Conservation (phyloP, 176 grass and related monocot genomes). For the Lolium multiflorum region DNA sequence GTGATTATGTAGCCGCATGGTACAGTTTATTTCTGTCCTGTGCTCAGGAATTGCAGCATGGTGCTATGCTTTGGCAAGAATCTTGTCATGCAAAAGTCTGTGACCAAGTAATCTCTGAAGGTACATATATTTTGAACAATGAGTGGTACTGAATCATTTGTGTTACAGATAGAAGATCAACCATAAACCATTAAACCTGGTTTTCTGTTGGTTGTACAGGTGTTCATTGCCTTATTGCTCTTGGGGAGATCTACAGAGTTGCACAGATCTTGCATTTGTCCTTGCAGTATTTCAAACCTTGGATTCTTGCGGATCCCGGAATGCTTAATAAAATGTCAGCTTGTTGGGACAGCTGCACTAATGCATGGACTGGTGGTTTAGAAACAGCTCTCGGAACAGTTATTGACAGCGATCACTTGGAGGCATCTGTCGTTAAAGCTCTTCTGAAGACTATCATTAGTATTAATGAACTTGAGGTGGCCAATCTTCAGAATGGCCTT, state of each 20-base stretch:
- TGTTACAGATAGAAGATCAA: conserved; percentile 16
- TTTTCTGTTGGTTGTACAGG: conserved; percentile 40
- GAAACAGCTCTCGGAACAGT: conserved; percentile 49
- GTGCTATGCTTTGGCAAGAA: conserved; percentile 57
- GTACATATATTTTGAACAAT: conserved; percentile 32
- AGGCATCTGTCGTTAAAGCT: conserved; percentile 48
- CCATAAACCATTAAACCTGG: conserved; percentile 37
- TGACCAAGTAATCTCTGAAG: conserved; percentile 51
- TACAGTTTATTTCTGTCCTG: conserved; percentile 54
- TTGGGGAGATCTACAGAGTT: conserved; percentile 69
- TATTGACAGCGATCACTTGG: neutral
- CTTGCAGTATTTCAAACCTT: conserved; percentile 60
- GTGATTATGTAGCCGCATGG: conserved; percentile 59
- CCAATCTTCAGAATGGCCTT: conserved; percentile 20
- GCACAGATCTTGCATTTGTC: conserved; percentile 53
- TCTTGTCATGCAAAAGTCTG: conserved; percentile 41
- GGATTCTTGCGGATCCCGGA: conserved; percentile 56
- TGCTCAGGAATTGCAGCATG: conserved; percentile 65
- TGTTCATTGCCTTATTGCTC: conserved; percentile 57
- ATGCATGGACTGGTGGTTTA: conserved; percentile 55
- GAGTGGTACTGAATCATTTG: conserved; percentile 17
- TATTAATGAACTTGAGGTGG: conserved; percentile 47
- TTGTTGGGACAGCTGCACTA: conserved; percentile 52
- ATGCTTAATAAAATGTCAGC: conserved; percentile 51
- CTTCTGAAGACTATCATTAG: conserved; percentile 51